Conservation (phyloP, 352 stramenopile species). For the Globisporangium middletonii region DNA sequence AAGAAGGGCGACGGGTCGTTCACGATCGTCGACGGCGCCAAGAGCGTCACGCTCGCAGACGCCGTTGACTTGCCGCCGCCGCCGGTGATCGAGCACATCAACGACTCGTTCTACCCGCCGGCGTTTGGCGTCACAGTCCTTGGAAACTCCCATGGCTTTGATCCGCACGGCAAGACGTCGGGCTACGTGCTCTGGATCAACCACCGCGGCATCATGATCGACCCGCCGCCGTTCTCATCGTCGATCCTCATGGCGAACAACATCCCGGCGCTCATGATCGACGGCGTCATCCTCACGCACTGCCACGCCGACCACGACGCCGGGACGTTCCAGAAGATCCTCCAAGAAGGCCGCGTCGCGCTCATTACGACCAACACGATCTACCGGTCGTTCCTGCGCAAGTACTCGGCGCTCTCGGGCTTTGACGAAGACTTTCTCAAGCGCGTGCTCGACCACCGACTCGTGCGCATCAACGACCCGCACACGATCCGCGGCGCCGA, state of each 20-base stretch:
- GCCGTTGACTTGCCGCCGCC: slow-evolving; percentile 47
- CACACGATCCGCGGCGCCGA: slow-evolving; percentile 91
- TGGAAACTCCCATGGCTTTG: slow-evolving; percentile 94
- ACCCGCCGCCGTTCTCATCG: slow-evolving; percentile 91
- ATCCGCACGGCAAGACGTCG: slow-evolving; percentile 90
- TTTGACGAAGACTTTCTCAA: slow-evolving; percentile 89
- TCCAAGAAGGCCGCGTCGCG: slow-evolving; percentile 91
- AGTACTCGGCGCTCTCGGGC: slow-evolving; percentile 93
- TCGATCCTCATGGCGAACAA: slow-evolving; percentile 83
- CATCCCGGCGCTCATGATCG: slow-evolving; percentile 91
- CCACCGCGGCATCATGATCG: slow-evolving; percentile 95
- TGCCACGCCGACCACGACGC: slow-evolving; percentile 96
- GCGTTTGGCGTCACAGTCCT: slow-evolving; percentile 95
- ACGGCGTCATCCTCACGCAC: slow-evolving; percentile 95
- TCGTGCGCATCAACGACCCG: slow-evolving; percentile 91
- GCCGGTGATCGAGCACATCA: slow-evolving; percentile 25
- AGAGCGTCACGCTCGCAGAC: slow-evolving; percentile 53
- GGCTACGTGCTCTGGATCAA: slow-evolving; percentile 98
- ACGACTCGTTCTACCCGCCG: slow-evolving; percentile 89
- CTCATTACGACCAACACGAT: slow-evolving; percentile 96
- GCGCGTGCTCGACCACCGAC: slow-evolving; percentile 88
- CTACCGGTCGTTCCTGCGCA: slow-evolving; percentile 95
- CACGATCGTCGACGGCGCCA: slow-evolving; percentile 53
- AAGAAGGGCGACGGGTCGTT: slow-evolving; percentile 61
- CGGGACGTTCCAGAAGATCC: slow-evolving; percentile 95